Evolutionary conservation across 2,329 filamentous ascomycete species (phyloP).

Genomic region (Botrytis cinerea): DNA sequence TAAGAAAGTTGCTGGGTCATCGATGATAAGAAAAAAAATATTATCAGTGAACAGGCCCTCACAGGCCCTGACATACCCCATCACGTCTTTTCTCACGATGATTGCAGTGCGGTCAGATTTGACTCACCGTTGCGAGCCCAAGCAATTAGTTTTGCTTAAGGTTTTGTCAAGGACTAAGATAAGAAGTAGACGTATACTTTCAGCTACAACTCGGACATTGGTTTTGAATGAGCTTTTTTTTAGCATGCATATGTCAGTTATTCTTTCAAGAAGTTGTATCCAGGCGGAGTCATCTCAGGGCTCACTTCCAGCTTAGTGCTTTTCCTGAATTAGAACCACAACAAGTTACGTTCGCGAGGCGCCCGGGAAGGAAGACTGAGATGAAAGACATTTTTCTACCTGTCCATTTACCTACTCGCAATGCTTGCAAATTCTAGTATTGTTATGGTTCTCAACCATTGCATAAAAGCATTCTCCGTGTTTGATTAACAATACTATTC

Average conservation of each 20-base stretch:
- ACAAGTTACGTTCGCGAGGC: background rate
- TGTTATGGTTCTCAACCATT: background rate
- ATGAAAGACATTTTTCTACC: background rate
- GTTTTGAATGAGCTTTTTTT: background rate
- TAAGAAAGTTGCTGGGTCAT: background rate
- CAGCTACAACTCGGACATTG: background rate
- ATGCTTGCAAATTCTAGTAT: background rate
- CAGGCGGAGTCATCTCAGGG: background rate
- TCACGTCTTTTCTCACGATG: background rate
- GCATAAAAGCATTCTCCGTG: background rate
- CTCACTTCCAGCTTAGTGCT: background rate
- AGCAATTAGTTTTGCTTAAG: slow-evolving; percentile 5
- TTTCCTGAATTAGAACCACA: background rate
- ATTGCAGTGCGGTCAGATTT: background rate
- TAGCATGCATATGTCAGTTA: background rate
- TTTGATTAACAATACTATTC: background rate
- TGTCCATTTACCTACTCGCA: background rate
- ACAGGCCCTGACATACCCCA: background rate
- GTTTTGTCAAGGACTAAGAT: background rate
- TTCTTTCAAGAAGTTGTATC: background rate
- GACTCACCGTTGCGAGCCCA: background rate
- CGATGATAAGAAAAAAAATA: background rate
- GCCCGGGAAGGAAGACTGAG: background rate
- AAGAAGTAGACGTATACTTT: background rate
- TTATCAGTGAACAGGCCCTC: background rate